Percentiles rank a stretch among this genome's conserved stretches.
Evolutionary conservation across 2,329 filamentous ascomycete species (phyloP).

Genomic region (Xylariaceae sp.): DNA sequence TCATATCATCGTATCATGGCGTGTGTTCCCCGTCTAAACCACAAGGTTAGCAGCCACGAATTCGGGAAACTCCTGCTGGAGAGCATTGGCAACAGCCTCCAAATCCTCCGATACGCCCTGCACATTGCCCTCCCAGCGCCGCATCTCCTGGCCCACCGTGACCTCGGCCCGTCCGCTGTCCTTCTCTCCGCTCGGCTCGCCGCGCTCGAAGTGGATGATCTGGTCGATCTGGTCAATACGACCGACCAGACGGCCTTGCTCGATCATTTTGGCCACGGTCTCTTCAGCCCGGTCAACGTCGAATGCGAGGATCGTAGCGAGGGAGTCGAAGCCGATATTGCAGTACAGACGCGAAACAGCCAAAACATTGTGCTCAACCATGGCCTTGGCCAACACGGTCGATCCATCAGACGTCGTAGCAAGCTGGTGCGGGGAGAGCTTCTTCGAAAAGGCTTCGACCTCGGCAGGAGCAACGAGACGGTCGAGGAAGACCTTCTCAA

Average conservation of each 20-base stretch:
- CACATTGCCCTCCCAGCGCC: slow-evolving; percentile 85
- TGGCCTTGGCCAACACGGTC: slow-evolving; percentile 86
- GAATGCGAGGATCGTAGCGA: slow-evolving; percentile 73
- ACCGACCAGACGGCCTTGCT: slow-evolving; percentile 81
- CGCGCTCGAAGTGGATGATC: slow-evolving; percentile 78
- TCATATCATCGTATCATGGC: slow-evolving; percentile 1
- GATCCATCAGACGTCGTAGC: slow-evolving; percentile 85
- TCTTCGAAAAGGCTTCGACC: slow-evolving; percentile 77
- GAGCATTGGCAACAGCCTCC: slow-evolving; percentile 74
- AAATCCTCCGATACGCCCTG: slow-evolving; percentile 83
- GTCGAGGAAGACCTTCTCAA: slow-evolving; percentile 98
- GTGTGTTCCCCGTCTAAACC: slow-evolving; percentile 22
- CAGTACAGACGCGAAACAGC: slow-evolving; percentile 74
- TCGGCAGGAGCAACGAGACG: slow-evolving; percentile 75
- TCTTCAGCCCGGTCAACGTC: slow-evolving; percentile 78
- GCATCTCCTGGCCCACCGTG: slow-evolving; percentile 63
- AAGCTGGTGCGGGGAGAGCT: slow-evolving; percentile 80
- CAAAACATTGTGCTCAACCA: slow-evolving; percentile 93
- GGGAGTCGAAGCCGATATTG: slow-evolving; percentile 69
- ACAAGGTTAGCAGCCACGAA: slow-evolving; percentile 53
- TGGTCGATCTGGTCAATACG: slow-evolving; percentile 92
- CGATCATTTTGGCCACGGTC: slow-evolving; percentile 91
- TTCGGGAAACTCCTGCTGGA: slow-evolving; percentile 74
- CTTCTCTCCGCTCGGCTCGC: slow-evolving; percentile 64
- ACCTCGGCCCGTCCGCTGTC: slow-evolving; percentile 61